phyloP scores from a whole-genome alignment of 805 yeast species.

The Sugiyamaella lignohabitans region DNA sequence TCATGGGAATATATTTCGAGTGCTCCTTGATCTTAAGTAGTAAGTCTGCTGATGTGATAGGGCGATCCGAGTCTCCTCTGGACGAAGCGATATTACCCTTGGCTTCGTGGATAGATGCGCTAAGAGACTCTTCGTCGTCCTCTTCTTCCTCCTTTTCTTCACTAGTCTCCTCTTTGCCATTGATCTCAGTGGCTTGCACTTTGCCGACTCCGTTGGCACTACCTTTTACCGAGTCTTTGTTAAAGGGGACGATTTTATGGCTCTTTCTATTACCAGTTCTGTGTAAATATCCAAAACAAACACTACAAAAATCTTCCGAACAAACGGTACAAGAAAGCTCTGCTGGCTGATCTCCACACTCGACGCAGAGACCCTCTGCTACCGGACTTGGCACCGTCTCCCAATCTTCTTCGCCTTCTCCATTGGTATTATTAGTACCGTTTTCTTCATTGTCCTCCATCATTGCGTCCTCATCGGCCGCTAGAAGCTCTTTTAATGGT shows the following conservation, averaged over 20 bases:
- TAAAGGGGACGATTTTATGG: constrained; percentile 18
- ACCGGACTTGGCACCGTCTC: background rate
- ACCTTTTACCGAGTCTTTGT: constrained; percentile 11
- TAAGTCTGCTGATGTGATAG: constrained; percentile 12
- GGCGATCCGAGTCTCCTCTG: constrained; percentile 10
- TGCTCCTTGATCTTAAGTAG: constrained; percentile 32
- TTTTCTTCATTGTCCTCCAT: constrained; percentile 24
- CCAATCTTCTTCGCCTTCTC: constrained; percentile 12
- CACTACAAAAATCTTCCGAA: constrained; percentile 61
- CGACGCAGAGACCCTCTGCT: constrained; percentile 46
- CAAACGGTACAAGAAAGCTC: constrained; percentile 58
- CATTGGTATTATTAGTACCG: background rate
- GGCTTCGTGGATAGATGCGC: constrained; percentile 5
- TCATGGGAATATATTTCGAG: constrained; percentile 54
- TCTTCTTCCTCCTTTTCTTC: constrained; percentile 15
- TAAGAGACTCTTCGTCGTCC: constrained; percentile 4
- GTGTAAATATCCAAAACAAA: constrained; percentile 63
- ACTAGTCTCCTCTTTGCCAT: constrained; percentile 6
- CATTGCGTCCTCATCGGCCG: constrained; percentile 27
- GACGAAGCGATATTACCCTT: constrained; percentile 15
- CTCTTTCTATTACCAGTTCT: constrained; percentile 46
- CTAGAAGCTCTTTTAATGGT: constrained; percentile 28
- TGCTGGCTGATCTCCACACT: constrained; percentile 67
- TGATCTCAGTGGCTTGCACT: constrained; percentile 10
- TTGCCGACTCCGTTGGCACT: constrained; percentile 10